These are phyloP conservation scores for Wickerhamiella cacticola DNA, from an alignment of 805 yeast species.

Conservation along the genomic window DNA sequence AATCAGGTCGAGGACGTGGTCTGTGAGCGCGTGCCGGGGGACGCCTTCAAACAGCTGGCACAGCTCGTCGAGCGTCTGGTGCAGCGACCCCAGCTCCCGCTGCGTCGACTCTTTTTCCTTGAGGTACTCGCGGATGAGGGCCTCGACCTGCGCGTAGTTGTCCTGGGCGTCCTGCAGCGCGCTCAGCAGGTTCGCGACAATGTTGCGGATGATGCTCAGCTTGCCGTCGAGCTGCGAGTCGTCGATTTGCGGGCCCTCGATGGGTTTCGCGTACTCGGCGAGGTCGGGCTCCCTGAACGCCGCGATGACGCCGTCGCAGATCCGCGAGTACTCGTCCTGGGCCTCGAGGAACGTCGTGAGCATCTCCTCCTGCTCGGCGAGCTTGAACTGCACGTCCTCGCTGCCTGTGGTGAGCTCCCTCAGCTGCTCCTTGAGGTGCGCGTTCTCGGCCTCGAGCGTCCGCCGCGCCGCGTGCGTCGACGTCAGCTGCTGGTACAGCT, in stretches of 20 bases:
- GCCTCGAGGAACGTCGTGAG: conserved; percentile 14
- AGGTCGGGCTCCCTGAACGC: conserved; percentile 10
- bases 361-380: conserved; percentile 13
- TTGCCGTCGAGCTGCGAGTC: conserved; percentile 11
- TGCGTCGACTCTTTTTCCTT: conserved; percentile 1
- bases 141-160: conserved; percentile 4
- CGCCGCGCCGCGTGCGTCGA: conserved; percentile 8
- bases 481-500: conserved; percentile 10
- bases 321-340: conserved; percentile 11
- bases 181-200: conserved; percentile 8
- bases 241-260: not conserved
- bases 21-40: conserved; percentile 1
- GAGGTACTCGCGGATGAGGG: not conserved
- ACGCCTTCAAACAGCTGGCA: conserved; percentile 4
- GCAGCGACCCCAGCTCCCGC: not conserved
- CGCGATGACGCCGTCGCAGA: conserved; percentile 2
- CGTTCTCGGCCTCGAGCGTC: conserved; percentile 8
- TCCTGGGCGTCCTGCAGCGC: conserved; percentile 12
- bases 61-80: not conserved
- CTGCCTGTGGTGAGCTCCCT: not conserved
- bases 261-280: conserved; percentile 6
- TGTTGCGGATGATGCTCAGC: conserved; percentile 2
- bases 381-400: conserved; percentile 9
- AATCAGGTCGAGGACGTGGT: conserved; percentile 7
- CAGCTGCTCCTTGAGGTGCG: conserved; percentile 3